phyloP scores from a whole-genome alignment of 2,329 filamentous ascomycete genomes.

The Metarhizium rileyi region DNA sequence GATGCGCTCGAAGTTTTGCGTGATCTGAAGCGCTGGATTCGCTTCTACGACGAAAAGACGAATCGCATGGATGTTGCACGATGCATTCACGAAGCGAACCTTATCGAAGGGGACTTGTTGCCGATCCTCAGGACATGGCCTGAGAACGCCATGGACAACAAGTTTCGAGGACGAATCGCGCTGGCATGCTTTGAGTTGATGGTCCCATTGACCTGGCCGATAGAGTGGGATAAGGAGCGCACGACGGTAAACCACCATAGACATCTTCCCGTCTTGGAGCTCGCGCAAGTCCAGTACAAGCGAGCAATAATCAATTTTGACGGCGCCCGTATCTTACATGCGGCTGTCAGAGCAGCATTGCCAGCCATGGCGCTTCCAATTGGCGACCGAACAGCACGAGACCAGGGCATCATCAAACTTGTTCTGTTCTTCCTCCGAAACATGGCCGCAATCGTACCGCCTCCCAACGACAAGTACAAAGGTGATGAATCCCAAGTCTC shows the following conservation, averaged over 20 bases:
- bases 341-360: slow-evolving; percentile 69
- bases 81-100: slow-evolving; percentile 82
- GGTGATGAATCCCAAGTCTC: slow-evolving; percentile 88
- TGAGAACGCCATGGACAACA: slow-evolving; percentile 61
- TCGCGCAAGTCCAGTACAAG: slow-evolving; percentile 86
- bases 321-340: slow-evolving; percentile 65
- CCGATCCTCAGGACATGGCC: slow-evolving; percentile 81
- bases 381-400: slow-evolving; percentile 64
- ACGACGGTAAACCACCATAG: slow-evolving; percentile 91
- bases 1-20: slow-evolving; percentile 86
- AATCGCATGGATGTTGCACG: slow-evolving; percentile 92
- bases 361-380: slow-evolving; percentile 75
- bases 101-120: slow-evolving; percentile 82
- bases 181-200: slow-evolving; percentile 84
- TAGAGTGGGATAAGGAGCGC: slow-evolving; percentile 66
- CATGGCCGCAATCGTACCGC: slow-evolving; percentile 71
- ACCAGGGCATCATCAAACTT: slow-evolving; percentile 88
- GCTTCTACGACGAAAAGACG: slow-evolving; percentile 84
- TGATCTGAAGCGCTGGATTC: slow-evolving; percentile 91
- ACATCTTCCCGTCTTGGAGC: slow-evolving; percentile 80
- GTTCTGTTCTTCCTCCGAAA: slow-evolving; percentile 85
- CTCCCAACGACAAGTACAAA: slow-evolving; percentile 62
- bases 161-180: slow-evolving; percentile 67
- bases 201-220: slow-evolving; percentile 87
- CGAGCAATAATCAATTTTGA: slow-evolving; percentile 78